phyloP scores from a whole-genome alignment of 1,284 basidiomycete genomes.

The Coniferiporia sulphurascens region DNA sequence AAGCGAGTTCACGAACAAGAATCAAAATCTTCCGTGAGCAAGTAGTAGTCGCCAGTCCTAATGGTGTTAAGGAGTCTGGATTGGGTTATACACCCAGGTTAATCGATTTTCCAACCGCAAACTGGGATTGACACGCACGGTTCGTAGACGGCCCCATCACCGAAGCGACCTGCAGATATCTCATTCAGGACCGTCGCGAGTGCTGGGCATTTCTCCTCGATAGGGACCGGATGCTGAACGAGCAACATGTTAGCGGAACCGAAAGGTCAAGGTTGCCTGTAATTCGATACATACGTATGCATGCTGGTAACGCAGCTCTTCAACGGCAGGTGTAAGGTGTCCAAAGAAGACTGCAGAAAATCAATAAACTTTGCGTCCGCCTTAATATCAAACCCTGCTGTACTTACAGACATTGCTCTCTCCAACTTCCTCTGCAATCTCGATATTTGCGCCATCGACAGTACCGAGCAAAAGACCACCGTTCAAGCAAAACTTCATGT shows the following conservation, averaged over 20 bases:
- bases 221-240: conserved; percentile 54
- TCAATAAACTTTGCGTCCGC: not conserved
- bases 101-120: not conserved
- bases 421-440: conserved; percentile 88
- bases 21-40: conserved; percentile 87
- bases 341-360: conserved; percentile 70
- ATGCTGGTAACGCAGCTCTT: conserved; percentile 81
- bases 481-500: conserved; percentile 92
- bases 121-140: conserved; percentile 43
- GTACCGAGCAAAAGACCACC: conserved; percentile 82
- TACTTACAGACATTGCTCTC: conserved; percentile 66
- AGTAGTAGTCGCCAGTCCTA: conserved; percentile 74
- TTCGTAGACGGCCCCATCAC: conserved; percentile 72
- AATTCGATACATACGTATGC: conserved; percentile 40
- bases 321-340: conserved; percentile 75
- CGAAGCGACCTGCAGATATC: conserved; percentile 71
- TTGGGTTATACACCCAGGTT: not conserved
- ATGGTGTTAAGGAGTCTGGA: conserved; percentile 65
- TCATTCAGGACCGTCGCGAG: conserved; percentile 70
- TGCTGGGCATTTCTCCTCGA: conserved; percentile 78
- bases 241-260: not conserved
- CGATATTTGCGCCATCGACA: conserved; percentile 91
- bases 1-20: conserved; percentile 53
- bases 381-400: not conserved
- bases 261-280: not conserved